Percentiles rank a stretch among this genome's conserved stretches.
These are phyloP conservation scores for Gentiana dahurica DNA, from an alignment of 257 asterid species.

Conservation along the genomic window DNA sequence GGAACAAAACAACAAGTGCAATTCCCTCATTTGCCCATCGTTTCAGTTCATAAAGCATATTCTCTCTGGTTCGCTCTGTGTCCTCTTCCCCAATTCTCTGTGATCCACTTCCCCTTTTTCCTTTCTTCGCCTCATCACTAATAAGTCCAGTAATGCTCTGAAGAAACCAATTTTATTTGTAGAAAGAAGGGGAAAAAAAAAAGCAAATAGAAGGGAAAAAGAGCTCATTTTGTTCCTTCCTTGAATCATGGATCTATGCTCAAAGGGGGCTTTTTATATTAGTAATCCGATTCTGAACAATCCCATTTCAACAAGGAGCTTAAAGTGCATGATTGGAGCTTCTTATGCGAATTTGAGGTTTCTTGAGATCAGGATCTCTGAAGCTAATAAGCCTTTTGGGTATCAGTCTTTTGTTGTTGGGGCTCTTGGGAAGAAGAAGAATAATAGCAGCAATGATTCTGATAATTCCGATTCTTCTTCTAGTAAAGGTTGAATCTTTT, in stretches of 20 bases:
- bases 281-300: conserved; percentile 41
- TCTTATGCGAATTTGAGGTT: conserved; percentile 14
- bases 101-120: no score
- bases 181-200: neutral
- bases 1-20: no score
- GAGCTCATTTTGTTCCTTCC: neutral
- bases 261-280: conserved; percentile 16
- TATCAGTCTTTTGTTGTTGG: conserved; percentile 37
- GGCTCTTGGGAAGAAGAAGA: conserved; percentile 58
- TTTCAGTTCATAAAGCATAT: no score
- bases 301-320: conserved; percentile 36
- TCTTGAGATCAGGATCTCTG: conserved; percentile 34
- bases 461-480: conserved; percentile 40
- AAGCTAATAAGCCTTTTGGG: conserved; percentile 19
- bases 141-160: neutral
- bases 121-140: no score
- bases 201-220: neutral
- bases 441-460: conserved; percentile 2
- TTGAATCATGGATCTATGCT: conserved; percentile 19
- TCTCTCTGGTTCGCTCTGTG: no score
- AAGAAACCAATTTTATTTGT: neutral
- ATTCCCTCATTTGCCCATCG: no score
- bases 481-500: conserved; percentile 38
- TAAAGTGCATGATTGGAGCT: conserved; percentile 22
- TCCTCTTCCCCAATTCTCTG: no score